Percentiles rank a stretch among this genome's conserved stretches.
These are phyloP conservation scores for Auxenochlorella protothecoides DNA, from an alignment of 139 green algal species.

Conservation along the genomic window DNA sequence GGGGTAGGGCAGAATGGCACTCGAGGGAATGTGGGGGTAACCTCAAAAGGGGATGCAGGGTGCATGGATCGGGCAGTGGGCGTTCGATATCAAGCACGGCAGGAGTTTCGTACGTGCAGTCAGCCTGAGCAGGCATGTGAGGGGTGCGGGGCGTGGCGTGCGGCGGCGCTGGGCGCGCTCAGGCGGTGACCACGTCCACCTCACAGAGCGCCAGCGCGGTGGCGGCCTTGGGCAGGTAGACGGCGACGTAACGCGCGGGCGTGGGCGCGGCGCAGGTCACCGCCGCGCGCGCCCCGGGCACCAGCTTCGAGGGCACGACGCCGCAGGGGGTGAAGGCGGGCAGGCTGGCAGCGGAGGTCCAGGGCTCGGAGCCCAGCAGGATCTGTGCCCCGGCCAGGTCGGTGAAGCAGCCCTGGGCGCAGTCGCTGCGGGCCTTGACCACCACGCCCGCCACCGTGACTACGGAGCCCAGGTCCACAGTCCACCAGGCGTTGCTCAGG, in stretches of 20 bases:
- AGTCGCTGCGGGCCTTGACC: conserved; percentile 15
- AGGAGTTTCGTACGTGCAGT: too few species aligned
- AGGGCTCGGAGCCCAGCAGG: conserved; percentile 12
- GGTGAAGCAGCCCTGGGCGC: conserved; percentile 3
- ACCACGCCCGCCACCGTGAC: not conserved
- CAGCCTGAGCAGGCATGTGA: too few species aligned
- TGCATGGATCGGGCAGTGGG: too few species aligned
- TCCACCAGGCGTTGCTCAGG: conserved; percentile 19
- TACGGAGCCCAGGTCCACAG: not conserved
- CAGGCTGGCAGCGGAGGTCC: not conserved
- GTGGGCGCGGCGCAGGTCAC: conserved; percentile 1
- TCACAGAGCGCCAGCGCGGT: conserved; percentile 10
- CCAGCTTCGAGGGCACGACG: not conserved
- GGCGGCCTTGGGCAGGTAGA: conserved; percentile 12
- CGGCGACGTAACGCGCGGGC: conserved; percentile 2
- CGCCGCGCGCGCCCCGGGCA: not conserved
- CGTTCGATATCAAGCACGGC: too few species aligned
- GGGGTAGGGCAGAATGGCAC: too few species aligned
- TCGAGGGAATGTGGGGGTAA: too few species aligned
- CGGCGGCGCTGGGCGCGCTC: too few species aligned
- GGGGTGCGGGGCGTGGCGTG: too few species aligned
- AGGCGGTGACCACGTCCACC: conserved; percentile 7
- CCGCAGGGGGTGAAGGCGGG: conserved; percentile 5
- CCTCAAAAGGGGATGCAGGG: too few species aligned
- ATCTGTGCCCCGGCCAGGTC: conserved; percentile 9